Evolutionary conservation across 2,329 filamentous ascomycete genomes (phyloP).

Genomic region (Penicillium oxalicum): DNA sequence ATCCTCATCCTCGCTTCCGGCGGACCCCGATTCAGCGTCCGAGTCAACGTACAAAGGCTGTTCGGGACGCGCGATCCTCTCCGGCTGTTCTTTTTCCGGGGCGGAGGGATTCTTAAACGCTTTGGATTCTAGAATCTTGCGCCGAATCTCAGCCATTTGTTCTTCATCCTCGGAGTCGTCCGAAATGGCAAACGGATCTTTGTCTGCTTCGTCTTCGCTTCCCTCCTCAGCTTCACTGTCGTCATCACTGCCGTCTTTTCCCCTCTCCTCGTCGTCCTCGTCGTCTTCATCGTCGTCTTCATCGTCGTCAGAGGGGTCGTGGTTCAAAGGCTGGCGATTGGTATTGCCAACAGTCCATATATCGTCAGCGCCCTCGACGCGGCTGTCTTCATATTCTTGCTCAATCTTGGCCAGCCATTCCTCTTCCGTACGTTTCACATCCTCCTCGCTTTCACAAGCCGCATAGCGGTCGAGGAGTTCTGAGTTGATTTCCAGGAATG

Average conservation of each 20-base stretch:
- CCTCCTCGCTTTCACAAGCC: constrained; percentile 72
- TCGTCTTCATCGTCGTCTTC: constrained; percentile 33
- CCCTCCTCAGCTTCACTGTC: constrained; percentile 42
- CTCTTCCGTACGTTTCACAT: constrained; percentile 75
- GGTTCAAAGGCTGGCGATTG: constrained; percentile 56
- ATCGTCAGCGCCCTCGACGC: constrained; percentile 59
- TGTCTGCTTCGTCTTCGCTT: constrained; percentile 43
- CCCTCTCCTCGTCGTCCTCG: constrained; percentile 36
- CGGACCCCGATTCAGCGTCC: constrained; percentile 66
- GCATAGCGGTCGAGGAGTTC: constrained; percentile 78
- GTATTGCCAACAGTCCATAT: constrained; percentile 89
- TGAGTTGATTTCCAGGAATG: constrained; percentile 86
- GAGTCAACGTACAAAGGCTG: constrained; percentile 50
- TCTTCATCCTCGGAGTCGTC: constrained; percentile 77
- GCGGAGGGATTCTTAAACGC: constrained; percentile 62
- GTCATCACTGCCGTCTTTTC: constrained; percentile 41
- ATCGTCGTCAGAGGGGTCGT: constrained; percentile 52
- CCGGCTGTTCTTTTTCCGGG: constrained; percentile 50
- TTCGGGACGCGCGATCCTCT: constrained; percentile 58
- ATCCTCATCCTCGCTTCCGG: constrained; percentile 60
- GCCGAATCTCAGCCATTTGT: constrained; percentile 86
- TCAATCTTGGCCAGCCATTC: constrained; percentile 88
- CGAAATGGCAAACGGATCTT: constrained; percentile 70
- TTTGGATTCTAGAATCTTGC: constrained; percentile 85
- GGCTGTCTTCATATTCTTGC: constrained; percentile 76